phyloP scores from a whole-genome alignment of 2,329 filamentous ascomycete species.

The Aspergillus sp. region DNA sequence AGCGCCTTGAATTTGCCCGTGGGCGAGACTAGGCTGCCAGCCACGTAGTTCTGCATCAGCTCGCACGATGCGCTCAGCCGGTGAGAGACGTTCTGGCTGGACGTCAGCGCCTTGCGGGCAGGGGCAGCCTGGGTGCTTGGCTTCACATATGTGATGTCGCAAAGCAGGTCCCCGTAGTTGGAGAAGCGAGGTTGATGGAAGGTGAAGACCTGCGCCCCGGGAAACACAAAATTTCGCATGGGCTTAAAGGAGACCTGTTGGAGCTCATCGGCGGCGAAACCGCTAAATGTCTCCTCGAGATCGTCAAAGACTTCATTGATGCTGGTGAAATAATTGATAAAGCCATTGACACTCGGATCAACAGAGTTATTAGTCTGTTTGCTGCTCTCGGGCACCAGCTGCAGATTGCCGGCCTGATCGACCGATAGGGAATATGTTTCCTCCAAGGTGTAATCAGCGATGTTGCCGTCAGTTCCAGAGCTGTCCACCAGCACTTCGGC shows the following conservation, averaged over 20 bases:
- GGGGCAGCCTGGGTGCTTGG: not conserved
- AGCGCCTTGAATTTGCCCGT: slow-evolving; percentile 6
- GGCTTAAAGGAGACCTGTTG: not conserved
- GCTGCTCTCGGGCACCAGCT: not conserved
- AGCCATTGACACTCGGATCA: not conserved
- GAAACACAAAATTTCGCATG: slow-evolving; percentile 11
- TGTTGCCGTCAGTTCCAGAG: not conserved
- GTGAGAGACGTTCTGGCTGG: not conserved
- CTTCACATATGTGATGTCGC: slow-evolving; percentile 9
- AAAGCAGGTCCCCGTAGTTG: slow-evolving; percentile 3
- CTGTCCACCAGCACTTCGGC: not conserved
- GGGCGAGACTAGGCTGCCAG: slow-evolving; percentile 4
- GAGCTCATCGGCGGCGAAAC: not conserved
- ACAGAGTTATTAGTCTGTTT: not conserved
- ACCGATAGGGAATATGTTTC: slow-evolving; percentile 6
- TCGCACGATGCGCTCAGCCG: not conserved
- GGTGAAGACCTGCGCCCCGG: slow-evolving; percentile 6
- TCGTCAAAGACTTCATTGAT: not conserved
- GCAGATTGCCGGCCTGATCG: not conserved
- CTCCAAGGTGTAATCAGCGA: not conserved
- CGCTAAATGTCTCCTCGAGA: not conserved
- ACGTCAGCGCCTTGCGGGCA: too few relatives aligned
- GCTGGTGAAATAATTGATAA: not conserved
- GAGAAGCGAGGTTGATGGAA: slow-evolving; percentile 11
- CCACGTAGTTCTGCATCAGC: slow-evolving; percentile 11